Evolutionary conservation across 805 yeast genomes (phyloP), one percentile per base, ranked within the genome.

Genomic region (Candida rishiriensis): DNA sequence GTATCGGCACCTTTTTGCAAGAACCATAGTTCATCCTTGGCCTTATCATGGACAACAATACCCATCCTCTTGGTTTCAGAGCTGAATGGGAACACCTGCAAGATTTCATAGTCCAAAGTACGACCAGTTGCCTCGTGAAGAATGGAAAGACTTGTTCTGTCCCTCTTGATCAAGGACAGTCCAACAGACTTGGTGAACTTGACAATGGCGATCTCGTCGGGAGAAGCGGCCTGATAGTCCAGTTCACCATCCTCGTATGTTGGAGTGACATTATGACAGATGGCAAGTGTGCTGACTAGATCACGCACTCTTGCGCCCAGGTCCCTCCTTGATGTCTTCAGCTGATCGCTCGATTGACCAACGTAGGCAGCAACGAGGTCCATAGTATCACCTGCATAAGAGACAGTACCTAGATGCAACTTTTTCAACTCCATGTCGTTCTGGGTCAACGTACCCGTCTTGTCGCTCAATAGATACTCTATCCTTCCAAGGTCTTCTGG

Each of bases 231-330:
- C 66, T 93, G 99, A 61, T 90, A 93, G 2, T 88, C 76, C 13
- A 82, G 62, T 46, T 72, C 81, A 26, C 86, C 88, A 51, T 83
- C 87, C 45, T 84, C 93, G 52, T 81, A 77, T 0, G 95, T 81
- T 1, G 99, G 99, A 0, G 99, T 95, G 28, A 93, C 99, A 54
- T 89, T 89, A 64, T 93, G 99, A 63, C 99, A 93, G n/a, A 91
- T 69, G 0, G 98, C 96, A 40, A 93, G 71, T 1, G 97, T 86
- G 0, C 80, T 64, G 1, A 89, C 79, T 50, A 93, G 70, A 57
- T 89, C 97, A 54, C 90, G 75, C 7, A 90, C 95, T 51, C 87
- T 73, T 14, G 74, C 62, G 16, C 88, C 81, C 54, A 88, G 72
- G 56, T 88, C 96, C 63, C 83, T 82, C 64, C 82, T 78, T 46